Evolutionary conservation across 306 rosid species (phyloP).

Genomic region (Acacia melanoxylon): DNA sequence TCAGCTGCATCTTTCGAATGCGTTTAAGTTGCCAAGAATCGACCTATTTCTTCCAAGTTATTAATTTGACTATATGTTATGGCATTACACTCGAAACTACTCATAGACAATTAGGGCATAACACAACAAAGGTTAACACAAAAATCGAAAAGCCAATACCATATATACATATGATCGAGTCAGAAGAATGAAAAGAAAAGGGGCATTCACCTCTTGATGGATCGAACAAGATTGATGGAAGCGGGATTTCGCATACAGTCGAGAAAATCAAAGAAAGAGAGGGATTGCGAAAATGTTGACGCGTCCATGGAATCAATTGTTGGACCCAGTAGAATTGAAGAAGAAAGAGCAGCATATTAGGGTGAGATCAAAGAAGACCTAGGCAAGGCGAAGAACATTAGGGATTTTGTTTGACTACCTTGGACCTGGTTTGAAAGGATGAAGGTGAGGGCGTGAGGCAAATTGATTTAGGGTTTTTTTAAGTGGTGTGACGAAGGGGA

Average conservation of each 20-base stretch:
- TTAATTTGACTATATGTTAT: not conserved
- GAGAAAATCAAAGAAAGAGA: slow-evolving; percentile 63
- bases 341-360: slow-evolving; percentile 9
- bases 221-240: slow-evolving; percentile 67
- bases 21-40: not conserved
- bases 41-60: not conserved
- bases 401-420: no score
- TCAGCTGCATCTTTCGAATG: not conserved
- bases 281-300: slow-evolving; percentile 34
- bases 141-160: not conserved
- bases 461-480: no score
- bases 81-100: not conserved
- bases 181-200: not conserved
- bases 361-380: not conserved
- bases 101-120: not conserved
- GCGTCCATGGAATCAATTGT: slow-evolving; percentile 38
- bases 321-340: not conserved
- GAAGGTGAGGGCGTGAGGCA: no score
- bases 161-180: not conserved
- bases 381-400: slow-evolving; percentile 13
- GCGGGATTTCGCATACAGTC: slow-evolving; percentile 83
- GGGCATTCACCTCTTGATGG: slow-evolving; percentile 58
- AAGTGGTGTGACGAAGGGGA: no score
- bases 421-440: no score
- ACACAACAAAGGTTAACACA: not conserved